These are phyloP conservation scores for Fusarium fracticaudum DNA, from an alignment of 2,329 filamentous ascomycete genomes.

Conservation along the genomic window DNA sequence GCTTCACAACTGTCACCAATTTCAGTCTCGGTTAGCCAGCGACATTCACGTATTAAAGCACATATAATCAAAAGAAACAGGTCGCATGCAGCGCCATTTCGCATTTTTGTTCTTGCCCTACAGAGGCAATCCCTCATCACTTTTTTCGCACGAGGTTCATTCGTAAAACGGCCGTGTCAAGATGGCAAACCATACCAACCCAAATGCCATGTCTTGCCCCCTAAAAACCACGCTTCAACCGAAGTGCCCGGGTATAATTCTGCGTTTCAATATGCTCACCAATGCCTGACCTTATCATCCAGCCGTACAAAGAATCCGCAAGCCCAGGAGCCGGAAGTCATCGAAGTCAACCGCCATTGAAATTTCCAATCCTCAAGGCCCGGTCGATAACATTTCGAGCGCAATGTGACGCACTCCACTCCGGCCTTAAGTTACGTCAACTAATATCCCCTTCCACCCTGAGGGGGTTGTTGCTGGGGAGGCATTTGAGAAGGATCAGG, in stretches of 20 bases:
- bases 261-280: slow-evolving; percentile 44
- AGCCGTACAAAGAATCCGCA: slow-evolving; percentile 42
- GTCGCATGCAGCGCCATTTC: slow-evolving; percentile 29
- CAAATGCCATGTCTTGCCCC: slow-evolving; percentile 28
- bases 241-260: slow-evolving; percentile 44
- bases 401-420: slow-evolving; percentile 1
- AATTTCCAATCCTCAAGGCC: slow-evolving; percentile 16
- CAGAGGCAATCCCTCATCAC: slow-evolving; percentile 17
- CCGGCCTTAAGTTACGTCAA: neutral
- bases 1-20: neutral
- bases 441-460: slow-evolving; percentile 57
- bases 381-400: neutral
- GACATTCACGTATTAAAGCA: neutral
- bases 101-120: slow-evolving; percentile 17
- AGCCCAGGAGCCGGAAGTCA: slow-evolving; percentile 38
- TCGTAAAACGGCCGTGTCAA: slow-evolving; percentile 44
- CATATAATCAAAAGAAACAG: slow-evolving; percentile 4
- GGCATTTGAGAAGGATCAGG: slow-evolving; percentile 54
- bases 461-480: slow-evolving; percentile 50
- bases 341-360: slow-evolving; percentile 35
- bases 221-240: slow-evolving; percentile 39
- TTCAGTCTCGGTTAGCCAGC: neutral
- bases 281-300: slow-evolving; percentile 40
- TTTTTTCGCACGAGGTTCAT: slow-evolving; percentile 36
- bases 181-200: slow-evolving; percentile 36